Evolutionary conservation across 2,329 filamentous ascomycete genomes (phyloP).

Genomic region (Penicillium sp.): DNA sequence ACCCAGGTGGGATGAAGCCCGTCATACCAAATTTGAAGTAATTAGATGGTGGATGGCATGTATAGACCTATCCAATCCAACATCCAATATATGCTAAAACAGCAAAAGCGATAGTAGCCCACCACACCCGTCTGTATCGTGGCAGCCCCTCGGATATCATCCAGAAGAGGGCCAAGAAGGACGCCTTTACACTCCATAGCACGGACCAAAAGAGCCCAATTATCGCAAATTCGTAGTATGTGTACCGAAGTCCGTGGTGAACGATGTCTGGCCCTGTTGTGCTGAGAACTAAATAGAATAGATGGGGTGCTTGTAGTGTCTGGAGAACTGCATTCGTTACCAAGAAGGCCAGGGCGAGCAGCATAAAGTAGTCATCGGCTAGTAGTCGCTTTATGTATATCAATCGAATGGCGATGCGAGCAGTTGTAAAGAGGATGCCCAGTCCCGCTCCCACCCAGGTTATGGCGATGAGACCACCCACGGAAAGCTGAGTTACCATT

Average conservation of each 20-base stretch:
- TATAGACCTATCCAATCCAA: conserved; percentile 18
- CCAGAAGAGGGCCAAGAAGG: conserved; percentile 23
- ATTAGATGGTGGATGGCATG: conserved; percentile 19
- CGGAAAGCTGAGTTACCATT: conserved; percentile 13
- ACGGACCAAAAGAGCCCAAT: conserved; percentile 24
- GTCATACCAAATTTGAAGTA: conserved; percentile 17
- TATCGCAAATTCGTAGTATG: conserved; percentile 18
- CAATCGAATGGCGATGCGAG: conserved; percentile 17
- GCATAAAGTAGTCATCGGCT: conserved; percentile 21
- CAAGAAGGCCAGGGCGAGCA: conserved; percentile 15
- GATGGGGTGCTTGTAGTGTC: conserved; percentile 20
- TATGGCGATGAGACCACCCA: conserved; percentile 15
- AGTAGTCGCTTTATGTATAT: conserved; percentile 15
- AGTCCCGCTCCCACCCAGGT: conserved; percentile 21
- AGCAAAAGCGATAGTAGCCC: conserved; percentile 10
- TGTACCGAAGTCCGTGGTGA: conserved; percentile 14
- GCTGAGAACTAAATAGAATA: conserved; percentile 19
- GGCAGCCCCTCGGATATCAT: conserved; percentile 16
- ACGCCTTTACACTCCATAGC: conserved; percentile 21
- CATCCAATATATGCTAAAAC: conserved; percentile 17
- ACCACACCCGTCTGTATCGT: conserved; percentile 17
- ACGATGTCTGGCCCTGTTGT: conserved; percentile 11
- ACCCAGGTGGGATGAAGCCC: no score
- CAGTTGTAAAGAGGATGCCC: conserved; percentile 14
- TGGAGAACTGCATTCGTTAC: conserved; percentile 20